phyloP scores from a whole-genome alignment of 768 basidiomycete species.

The Wakefieldia striispora region DNA sequence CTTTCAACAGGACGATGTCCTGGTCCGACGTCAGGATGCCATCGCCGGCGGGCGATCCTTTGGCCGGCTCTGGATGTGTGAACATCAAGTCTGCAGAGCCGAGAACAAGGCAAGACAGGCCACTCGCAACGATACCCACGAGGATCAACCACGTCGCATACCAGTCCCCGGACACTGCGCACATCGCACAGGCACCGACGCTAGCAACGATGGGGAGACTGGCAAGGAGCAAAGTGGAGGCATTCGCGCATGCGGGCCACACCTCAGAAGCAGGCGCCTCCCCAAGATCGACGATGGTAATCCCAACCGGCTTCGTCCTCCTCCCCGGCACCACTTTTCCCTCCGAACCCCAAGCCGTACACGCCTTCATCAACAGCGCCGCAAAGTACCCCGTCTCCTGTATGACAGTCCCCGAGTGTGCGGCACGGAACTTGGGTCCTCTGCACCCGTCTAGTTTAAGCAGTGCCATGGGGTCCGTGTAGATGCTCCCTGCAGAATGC shows the following conservation, averaged over 20 bases:
- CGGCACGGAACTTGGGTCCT: slow-evolving; percentile 70
- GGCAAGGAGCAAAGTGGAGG: slow-evolving; percentile 8
- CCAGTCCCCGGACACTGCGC: slow-evolving; percentile 24
- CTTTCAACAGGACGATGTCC: slow-evolving; percentile 26
- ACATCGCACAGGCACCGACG: slow-evolving; percentile 17
- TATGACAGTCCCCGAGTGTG: slow-evolving; percentile 55
- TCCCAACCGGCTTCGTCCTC: slow-evolving; percentile 2
- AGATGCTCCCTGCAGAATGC: slow-evolving; percentile 10
- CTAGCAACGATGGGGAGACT: slow-evolving; percentile 23
- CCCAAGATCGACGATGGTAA: slow-evolving; percentile 11
- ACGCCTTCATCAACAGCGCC: slow-evolving; percentile 42
- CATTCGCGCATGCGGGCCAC: not conserved
- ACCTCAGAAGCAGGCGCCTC: slow-evolving; percentile 7
- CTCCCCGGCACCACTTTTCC: slow-evolving; percentile 12
- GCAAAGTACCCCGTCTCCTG: slow-evolving; percentile 50
- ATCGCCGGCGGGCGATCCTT: slow-evolving; percentile 27
- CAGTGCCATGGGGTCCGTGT: slow-evolving; percentile 18
- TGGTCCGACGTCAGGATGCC: slow-evolving; percentile 22
- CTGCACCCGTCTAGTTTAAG: slow-evolving; percentile 13
- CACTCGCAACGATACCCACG: slow-evolving; percentile 29
- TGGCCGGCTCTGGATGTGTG: slow-evolving; percentile 23
- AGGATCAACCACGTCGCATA: slow-evolving; percentile 29
- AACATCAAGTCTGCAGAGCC: slow-evolving; percentile 25
- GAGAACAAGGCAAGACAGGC: slow-evolving; percentile 23
- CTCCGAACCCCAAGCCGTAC: slow-evolving; percentile 6